These are phyloP conservation scores for Gomphus bonarii DNA, from an alignment of 1,284 basidiomycete species.

Conservation along the genomic window DNA sequence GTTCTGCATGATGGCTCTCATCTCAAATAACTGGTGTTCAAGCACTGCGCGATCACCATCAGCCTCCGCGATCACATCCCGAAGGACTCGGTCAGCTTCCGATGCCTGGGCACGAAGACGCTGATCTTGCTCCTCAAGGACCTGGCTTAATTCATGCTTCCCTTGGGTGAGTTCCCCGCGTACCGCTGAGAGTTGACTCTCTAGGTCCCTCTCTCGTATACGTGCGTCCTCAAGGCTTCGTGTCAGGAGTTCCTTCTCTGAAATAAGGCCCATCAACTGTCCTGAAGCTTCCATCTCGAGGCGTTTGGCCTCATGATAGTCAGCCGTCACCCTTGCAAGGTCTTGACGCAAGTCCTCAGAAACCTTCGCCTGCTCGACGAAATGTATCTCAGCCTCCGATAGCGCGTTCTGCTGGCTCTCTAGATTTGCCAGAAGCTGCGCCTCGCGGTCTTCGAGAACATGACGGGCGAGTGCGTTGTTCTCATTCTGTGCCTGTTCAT, in stretches of 20 bases:
- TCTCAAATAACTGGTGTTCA: constrained; percentile 76
- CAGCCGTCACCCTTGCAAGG: constrained; percentile 47
- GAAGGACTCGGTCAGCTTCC: constrained; percentile 75
- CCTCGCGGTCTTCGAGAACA: constrained; percentile 35
- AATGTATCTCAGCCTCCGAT: not conserved
- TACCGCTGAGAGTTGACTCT: constrained; percentile 58
- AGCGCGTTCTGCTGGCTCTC: constrained; percentile 14
- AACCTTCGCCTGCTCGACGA: constrained; percentile 39
- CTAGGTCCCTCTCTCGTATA: constrained; percentile 58
- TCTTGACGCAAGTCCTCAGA: constrained; percentile 64
- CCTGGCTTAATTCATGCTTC: constrained; percentile 53
- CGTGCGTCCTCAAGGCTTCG: constrained; percentile 67
- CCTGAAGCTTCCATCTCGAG: constrained; percentile 56
- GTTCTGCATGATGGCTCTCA: constrained; percentile 53
- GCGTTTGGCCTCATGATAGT: constrained; percentile 64
- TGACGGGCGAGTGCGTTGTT: not conserved
- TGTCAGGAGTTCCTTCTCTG: constrained; percentile 62
- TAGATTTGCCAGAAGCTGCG: constrained; percentile 41
- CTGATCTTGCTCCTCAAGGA: constrained; percentile 64
- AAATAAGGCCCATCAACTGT: constrained; percentile 55
- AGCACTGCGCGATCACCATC: constrained; percentile 85
- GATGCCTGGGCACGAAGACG: constrained; percentile 62
- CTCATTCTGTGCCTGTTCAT: not conserved
- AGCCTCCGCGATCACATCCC: constrained; percentile 84
- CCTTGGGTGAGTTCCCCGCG: constrained; percentile 58